Conservation (phyloP, 768 basidiomycete genomes). For the Suillus weaverae region DNA sequence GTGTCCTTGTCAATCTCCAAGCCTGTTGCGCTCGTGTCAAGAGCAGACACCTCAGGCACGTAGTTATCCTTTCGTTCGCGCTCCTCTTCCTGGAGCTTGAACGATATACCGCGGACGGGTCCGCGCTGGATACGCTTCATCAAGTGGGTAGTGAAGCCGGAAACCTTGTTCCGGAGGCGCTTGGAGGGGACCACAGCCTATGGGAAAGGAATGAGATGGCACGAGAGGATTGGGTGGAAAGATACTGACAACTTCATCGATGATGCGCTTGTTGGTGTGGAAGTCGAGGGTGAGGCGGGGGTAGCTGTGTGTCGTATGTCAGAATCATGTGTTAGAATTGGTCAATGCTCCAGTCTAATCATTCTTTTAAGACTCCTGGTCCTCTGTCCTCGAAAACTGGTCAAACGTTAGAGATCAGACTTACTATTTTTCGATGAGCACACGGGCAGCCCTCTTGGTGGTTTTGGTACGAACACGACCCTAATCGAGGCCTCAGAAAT, state of each 20-base stretch:
- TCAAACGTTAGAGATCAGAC: constrained; percentile 28
- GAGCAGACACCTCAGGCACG: constrained; percentile 96
- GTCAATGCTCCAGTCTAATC: background rate
- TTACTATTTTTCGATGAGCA: constrained; percentile 99
- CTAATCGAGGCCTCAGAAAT: constrained; percentile 39
- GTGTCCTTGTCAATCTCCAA: constrained; percentile 92
- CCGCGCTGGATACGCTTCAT: constrained; percentile 99
- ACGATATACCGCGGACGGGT: constrained; percentile 98
- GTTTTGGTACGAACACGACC: constrained; percentile 99
- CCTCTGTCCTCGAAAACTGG: background rate
- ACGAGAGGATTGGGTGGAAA: constrained; percentile 9
- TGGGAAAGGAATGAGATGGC: constrained; percentile 2
- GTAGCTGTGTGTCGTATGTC: constrained; percentile 59
- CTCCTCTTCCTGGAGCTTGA: constrained; percentile 99
- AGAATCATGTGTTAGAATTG: background rate
- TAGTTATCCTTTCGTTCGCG: constrained; percentile 99
- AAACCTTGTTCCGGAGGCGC: constrained; percentile 98
- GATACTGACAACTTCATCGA: constrained; percentile 88
- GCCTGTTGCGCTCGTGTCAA: constrained; percentile 71
- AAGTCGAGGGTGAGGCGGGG: constrained; percentile 99
- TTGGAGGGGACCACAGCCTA: constrained; percentile 96
- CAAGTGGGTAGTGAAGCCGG: constrained; percentile 98
- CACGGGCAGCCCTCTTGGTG: constrained; percentile 98
- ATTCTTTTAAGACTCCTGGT: background rate
- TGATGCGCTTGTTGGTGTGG: constrained; percentile 99